Conservation (phyloP, 768 basidiomycete genomes). For the Omphalotus guepiniiformis region DNA sequence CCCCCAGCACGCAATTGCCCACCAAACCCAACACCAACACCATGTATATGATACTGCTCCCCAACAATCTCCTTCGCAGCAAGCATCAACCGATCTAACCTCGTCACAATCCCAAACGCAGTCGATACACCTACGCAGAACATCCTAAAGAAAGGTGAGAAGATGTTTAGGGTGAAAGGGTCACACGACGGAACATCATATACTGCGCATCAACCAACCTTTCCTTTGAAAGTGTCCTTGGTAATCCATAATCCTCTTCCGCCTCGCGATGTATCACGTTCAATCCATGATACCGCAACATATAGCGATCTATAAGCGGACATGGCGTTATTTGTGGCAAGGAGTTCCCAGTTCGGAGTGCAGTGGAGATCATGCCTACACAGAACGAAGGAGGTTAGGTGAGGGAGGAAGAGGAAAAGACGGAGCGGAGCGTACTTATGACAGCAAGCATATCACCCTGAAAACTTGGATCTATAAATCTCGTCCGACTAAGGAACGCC, state of each 20-base stretch:
- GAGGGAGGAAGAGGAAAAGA: neutral
- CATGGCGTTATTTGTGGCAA: conserved; percentile 87
- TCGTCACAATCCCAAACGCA: conserved; percentile 61
- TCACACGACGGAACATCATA: conserved; percentile 36
- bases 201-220: conserved; percentile 78
- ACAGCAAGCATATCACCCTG: conserved; percentile 84
- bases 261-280: conserved; percentile 67
- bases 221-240: conserved; percentile 63
- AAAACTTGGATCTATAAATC: conserved; percentile 75
- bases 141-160: conserved; percentile 31
- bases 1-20: conserved; percentile 12
- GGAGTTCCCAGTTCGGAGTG: conserved; percentile 67
- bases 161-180: neutral
- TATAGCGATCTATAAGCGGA: conserved; percentile 51
- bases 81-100: conserved; percentile 74
- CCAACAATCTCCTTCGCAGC: conserved; percentile 84
- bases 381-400: neutral
- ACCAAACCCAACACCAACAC: conserved; percentile 35
- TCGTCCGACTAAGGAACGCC: conserved; percentile 70
- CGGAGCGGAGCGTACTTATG: conserved; percentile 47
- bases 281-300: conserved; percentile 49
- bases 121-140: conserved; percentile 75
- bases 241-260: conserved; percentile 73
- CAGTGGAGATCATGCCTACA: conserved; percentile 70
- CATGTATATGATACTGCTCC: conserved; percentile 83